These are phyloP conservation scores for Saccharomycopsis sp. DNA, from an alignment of 805 yeast species.

Conservation along the genomic window DNA sequence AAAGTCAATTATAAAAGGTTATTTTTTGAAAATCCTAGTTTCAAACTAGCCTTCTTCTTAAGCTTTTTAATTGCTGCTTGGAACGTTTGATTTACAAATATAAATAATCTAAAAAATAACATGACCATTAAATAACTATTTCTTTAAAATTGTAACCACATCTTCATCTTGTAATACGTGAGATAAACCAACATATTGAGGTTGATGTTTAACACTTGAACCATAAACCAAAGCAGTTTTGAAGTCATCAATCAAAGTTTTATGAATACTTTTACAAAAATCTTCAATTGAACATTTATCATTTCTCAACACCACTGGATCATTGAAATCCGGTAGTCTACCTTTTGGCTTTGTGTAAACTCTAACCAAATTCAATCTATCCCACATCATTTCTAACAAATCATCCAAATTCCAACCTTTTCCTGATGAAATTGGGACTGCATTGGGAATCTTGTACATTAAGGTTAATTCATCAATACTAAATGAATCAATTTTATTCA, in stretches of 20 bases:
- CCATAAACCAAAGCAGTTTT: constrained; percentile 91
- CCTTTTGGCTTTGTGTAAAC: constrained; percentile 98
- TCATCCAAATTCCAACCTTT: constrained; percentile 97
- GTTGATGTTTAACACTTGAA: constrained; percentile 92
- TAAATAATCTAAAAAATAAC: too few species aligned
- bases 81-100: constrained; percentile 32
- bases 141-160: constrained; percentile 89
- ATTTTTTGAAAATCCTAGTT: constrained; percentile 49
- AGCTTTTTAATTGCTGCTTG: constrained; percentile 52
- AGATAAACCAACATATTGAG: constrained; percentile 84
- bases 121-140: too few species aligned
- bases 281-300: constrained; percentile 84
- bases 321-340: constrained; percentile 81
- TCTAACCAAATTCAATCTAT: constrained; percentile 76
- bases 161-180: constrained; percentile 91
- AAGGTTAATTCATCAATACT: constrained; percentile 89
- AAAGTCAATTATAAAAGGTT: constrained; percentile 38
- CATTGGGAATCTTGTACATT: constrained; percentile 86
- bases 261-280: constrained; percentile 94
- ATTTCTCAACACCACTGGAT: constrained; percentile 85
- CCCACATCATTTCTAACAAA: constrained; percentile 93
- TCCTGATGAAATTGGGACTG: constrained; percentile 94
- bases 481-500: constrained; percentile 93
- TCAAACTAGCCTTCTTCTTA: constrained; percentile 44
- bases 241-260: constrained; percentile 86